Evolutionary conservation across 106 monocot species (phyloP), one percentile per base, ranked within the genome.

Genomic region (Narthecium ossifragum): DNA sequence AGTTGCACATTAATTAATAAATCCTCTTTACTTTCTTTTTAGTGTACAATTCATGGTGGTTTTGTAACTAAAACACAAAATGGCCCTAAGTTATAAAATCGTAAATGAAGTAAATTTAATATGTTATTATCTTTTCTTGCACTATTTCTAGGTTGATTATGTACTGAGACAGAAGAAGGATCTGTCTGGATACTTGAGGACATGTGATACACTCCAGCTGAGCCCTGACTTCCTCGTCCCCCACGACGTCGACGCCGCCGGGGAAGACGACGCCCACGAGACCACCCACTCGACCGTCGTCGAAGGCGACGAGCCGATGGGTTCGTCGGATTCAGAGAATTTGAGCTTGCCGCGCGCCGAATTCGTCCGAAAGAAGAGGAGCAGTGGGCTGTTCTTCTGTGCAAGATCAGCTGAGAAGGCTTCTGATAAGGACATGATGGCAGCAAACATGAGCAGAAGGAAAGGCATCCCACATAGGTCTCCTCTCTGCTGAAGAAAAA

Each of bases 381-480:
- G 77, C 26, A 74, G 62, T 25, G 54, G 51, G 41, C 51, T 80
- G 45, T 80, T 80, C 41, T 36, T 73, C n/a, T 86, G 80, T 17
- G 28, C 61, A 49, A 73, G 85, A 37, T 80, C 85, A 17, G 66
- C 73, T 14, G 61, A 51, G 24, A 22, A 21, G 11, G 46, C 72
- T 9, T 68, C 84, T 38, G 46, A 68, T 33, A 88, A 76, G 48
- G 88, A 83, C 24, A 62, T 71, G 59, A 41, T n/a, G n/a, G n/a
- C 61, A 30, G 46, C 64, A 55, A 90, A 68, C 55, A 80, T 86
- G 72, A 94, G 78, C 77, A 89, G 85, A 70, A 94, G 89, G 77
- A 94, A 94, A 75, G 83, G 89, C 28, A 74, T 75, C 28, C 94
- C 94, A 22, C 82, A 83, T 28, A 86, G 94, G 61, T 94, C 94